Base-by-base conservation (phyloP, 192 early-diverging fungal species). In the Podila minutissima region DNA sequence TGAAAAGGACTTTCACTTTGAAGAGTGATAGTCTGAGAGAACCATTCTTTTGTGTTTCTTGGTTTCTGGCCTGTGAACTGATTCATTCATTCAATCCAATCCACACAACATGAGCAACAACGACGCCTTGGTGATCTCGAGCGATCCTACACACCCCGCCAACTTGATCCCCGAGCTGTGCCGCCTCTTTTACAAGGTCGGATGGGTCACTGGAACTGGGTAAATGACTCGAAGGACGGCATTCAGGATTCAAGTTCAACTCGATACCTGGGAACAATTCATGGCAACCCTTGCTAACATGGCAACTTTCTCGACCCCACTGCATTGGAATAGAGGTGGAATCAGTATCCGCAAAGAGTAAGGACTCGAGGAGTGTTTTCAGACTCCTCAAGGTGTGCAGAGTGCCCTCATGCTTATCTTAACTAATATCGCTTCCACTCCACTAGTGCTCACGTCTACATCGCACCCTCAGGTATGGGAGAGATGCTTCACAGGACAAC, bases 171-270 rank as follows among this genome's bases (percentile, higher is more conserved):
- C 97, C 31, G 94, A 95, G 74, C 91, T 99, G 20, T 98, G 97
- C 77, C 83, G 87, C 61, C 86, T 91, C 64, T 97, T 99, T 82
- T 99, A 97, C 87, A 82, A 84, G 32, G 86, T 93, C 17, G 97
- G 97, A 24, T 99, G 96, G 96, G 94, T 98, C 48, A 99, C 96
- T 2, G 97, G 97, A 24, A 98, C 97, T 0, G 97, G 97, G 90
- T 91, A 85, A 64, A 15, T 17, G 41, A 46, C 41, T 15, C 12
- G 41, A 46, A 46, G 41, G 41, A 46, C 12, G 3, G 41, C 41
- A 46, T 46, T 46, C 9, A 10, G 9, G 15, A 46, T 46, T 10
- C 12, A 0, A 2, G 38, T 11, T 12, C 11, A 41, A 35, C 12
- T 41, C 38, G 38, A 41, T 0, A 0, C 41, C 0, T 4, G 12